These are phyloP conservation scores for Solanum infundibuliforme DNA, from an alignment of 257 asterid species.

Conservation along the genomic window DNA sequence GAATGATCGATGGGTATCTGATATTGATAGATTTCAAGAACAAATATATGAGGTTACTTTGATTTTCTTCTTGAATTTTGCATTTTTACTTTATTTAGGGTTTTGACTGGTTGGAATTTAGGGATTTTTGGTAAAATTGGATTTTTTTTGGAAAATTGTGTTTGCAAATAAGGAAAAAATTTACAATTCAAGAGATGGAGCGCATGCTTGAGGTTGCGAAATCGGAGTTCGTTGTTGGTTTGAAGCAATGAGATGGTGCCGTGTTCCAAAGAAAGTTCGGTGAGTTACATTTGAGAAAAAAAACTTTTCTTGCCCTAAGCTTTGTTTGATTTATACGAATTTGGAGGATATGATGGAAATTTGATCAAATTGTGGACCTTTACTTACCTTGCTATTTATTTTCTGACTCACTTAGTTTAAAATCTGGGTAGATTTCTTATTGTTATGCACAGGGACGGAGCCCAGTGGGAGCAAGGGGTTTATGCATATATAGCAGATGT, in stretches of 20 bases:
- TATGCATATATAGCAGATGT: background rate
- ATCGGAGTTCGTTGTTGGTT: conserved; percentile 33
- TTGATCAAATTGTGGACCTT: background rate
- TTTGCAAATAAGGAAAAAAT: conserved; percentile 20
- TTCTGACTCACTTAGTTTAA: background rate
- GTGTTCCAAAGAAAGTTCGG: conserved; percentile 49
- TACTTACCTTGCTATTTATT: too few relatives aligned
- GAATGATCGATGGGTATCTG: conserved; percentile 16
- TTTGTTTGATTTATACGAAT: background rate
- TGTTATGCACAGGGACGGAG: background rate
- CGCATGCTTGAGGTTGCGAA: conserved; percentile 27
- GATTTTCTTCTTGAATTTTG: background rate
- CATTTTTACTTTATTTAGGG: background rate
- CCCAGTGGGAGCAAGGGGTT: background rate
- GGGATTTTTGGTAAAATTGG: conserved; percentile 3
- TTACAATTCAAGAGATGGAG: conserved; percentile 44
- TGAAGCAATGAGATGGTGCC: conserved; percentile 44
- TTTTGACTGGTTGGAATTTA: background rate
- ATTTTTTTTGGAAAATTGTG: background rate
- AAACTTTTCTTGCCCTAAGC: too few relatives aligned
- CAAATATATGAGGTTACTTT: conserved; percentile 36
- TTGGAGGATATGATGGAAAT: background rate
- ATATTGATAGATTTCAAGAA: conserved; percentile 15
- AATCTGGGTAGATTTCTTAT: background rate
- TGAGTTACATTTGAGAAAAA: conserved; percentile 11